Evolutionary conservation across 2,329 filamentous ascomycete genomes (phyloP).

Genomic region (Alternaria alternata): DNA sequence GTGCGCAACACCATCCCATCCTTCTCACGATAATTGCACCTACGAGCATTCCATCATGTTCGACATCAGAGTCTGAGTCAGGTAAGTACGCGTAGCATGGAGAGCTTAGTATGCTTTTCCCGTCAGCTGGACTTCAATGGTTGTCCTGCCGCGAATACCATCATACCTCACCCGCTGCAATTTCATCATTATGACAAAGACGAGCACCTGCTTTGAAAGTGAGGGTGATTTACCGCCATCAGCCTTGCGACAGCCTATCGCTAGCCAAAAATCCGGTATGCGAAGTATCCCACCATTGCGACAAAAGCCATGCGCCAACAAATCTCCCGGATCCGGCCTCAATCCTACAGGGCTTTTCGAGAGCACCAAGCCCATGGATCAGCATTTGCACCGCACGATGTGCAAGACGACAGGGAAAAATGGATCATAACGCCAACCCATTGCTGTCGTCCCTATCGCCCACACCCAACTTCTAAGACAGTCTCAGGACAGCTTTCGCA

Average conservation of each 20-base stretch:
- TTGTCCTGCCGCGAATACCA: constrained; percentile 10
- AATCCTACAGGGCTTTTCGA: constrained; percentile 17
- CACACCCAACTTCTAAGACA: neutral
- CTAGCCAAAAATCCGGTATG: constrained; percentile 4
- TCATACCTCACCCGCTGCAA: constrained; percentile 6
- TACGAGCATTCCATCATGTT: neutral
- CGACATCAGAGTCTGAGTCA: neutral
- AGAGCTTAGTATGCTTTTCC: constrained; percentile 16
- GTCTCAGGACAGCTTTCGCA: neutral
- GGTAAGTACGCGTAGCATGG: constrained; percentile 13
- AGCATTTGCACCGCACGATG: neutral
- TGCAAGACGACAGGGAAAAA: neutral
- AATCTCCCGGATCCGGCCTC: neutral
- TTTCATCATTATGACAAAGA: constrained; percentile 4
- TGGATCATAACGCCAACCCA: neutral
- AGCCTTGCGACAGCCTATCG: constrained; percentile 12
- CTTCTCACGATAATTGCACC: constrained; percentile 1
- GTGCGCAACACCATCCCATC: constrained; percentile 14
- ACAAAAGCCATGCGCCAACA: constrained; percentile 19
- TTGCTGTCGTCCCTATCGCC: constrained; percentile 1
- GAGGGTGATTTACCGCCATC: constrained; percentile 15
- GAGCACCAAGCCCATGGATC: constrained; percentile 13
- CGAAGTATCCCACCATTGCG: constrained; percentile 9
- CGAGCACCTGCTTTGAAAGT: constrained; percentile 8
- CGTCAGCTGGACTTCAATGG: constrained; percentile 1